A percentile compares a stretch with the other conserved stretches of the same genome.
Evolutionary conservation across 208 protist species (phyloP).

Genomic region (Strigomonas culicis): DNA sequence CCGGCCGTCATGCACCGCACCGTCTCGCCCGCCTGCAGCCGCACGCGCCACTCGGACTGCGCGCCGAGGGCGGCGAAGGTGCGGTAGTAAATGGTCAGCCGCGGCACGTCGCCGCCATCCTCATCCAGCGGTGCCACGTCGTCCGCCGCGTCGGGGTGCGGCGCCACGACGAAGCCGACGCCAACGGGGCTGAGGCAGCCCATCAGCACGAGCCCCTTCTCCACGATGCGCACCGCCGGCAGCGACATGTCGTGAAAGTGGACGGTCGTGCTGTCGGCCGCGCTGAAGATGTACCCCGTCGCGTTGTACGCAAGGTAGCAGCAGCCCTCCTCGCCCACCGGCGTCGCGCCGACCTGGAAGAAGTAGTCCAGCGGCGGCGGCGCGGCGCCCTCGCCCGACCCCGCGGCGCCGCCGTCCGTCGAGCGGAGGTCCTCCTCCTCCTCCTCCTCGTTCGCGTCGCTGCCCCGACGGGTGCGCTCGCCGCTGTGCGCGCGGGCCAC

Average conservation of each 20-base stretch:
- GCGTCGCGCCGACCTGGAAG: conserved; percentile 82
- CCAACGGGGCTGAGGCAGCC: conserved; percentile 73
- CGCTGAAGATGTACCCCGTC: conserved; percentile 70
- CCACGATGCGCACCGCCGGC: conserved; percentile 55
- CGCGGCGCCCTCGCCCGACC: not conserved
- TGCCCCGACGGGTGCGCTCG: not conserved
- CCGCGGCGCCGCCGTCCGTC: not conserved
- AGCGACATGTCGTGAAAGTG: conserved; percentile 84
- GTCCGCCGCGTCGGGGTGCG: not conserved
- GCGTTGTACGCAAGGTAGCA: conserved; percentile 89
- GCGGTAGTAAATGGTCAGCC: conserved; percentile 66
- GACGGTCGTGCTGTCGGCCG: conserved; percentile 48
- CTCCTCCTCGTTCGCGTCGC: conserved; percentile 2
- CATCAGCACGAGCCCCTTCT: conserved; percentile 67
- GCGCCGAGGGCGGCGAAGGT: conserved; percentile 73
- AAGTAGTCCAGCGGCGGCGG: conserved; percentile 39
- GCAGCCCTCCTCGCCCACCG: conserved; percentile 47
- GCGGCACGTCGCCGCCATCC: conserved; percentile 35
- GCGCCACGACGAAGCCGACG: conserved; percentile 58
- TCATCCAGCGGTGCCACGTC: not conserved
- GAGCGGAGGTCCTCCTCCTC: not conserved
- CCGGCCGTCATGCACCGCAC: conserved; percentile 76
- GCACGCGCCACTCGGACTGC: conserved; percentile 76
- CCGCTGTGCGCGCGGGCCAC: not conserved
- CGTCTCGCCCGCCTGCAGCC: conserved; percentile 61